Percentiles rank a stretch among this genome's conserved stretches.
Evolutionary conservation across 164 flowering plant genomes (phyloP).

Genomic region (Magnolia sinica): DNA sequence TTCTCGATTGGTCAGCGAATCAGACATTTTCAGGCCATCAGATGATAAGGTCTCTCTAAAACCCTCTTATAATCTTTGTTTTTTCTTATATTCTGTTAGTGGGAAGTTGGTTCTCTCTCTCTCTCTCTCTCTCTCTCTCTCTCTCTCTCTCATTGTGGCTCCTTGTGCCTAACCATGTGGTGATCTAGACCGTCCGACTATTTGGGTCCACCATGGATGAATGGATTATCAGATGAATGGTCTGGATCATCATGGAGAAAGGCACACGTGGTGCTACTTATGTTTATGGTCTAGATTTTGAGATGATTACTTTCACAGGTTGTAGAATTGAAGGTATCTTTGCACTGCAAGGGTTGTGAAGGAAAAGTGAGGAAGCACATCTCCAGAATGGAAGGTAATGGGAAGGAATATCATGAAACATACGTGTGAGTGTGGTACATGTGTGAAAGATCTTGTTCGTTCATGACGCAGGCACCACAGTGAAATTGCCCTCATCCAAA

Average conservation of each 20-base stretch:
- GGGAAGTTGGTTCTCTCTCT: neutral
- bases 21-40: constrained; percentile 33
- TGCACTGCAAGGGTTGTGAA: constrained; percentile 97
- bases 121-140: too few relatives aligned
- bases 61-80: neutral
- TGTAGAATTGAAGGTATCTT: constrained; percentile 81
- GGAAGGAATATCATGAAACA: neutral
- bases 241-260: too few relatives aligned
- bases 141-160: too few relatives aligned
- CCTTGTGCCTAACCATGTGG: too few relatives aligned
- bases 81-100: too few relatives aligned
- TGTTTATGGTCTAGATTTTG: neutral
- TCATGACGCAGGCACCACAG: too few relatives aligned
- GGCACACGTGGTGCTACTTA: neutral
- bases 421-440: neutral
- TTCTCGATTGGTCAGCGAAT: constrained; percentile 13
- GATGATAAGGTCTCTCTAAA: constrained; percentile 19
- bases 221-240: too few relatives aligned
- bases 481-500: too few relatives aligned
- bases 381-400: constrained; percentile 86
- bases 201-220: too few relatives aligned
- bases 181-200: too few relatives aligned
- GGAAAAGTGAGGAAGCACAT: constrained; percentile 87
- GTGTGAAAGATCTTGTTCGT: too few relatives aligned
- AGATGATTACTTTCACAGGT: constrained; percentile 36